Base-by-base conservation (phyloP, 2,329 filamentous ascomycete species). In the Spiromastix sp. region DNA sequence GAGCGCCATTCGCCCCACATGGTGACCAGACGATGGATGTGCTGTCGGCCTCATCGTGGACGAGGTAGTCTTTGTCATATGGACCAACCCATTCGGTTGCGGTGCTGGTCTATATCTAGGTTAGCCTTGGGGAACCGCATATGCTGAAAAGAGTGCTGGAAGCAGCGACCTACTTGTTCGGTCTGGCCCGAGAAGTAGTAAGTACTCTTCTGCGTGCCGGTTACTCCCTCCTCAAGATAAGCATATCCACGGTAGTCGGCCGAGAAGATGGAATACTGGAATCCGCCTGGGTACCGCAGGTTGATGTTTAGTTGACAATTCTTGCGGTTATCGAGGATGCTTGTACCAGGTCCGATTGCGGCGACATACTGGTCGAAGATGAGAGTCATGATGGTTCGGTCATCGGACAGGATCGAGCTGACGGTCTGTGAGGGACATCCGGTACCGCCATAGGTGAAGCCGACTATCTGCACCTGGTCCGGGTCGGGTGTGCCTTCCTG, bases 221-320 rank as follows among this genome's bases (percentile, higher is more conserved):
- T 62, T 32, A 70, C 59, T 19, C 64, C 66, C 42, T 54, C 51
- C 22, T 67, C 58, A 32, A 72, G 57, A 40, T 53, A 45, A 33
- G 64, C 63, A 44, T 70, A 71, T 34, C 69, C 69, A 47, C 68
- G 66, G 57, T 70, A 71, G 42, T 68, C 62, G 44, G 67, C 67
- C 38, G 61, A 64, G 46, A 71, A 60, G 45, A 72, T 51, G 32
- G 64, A 68, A 58, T 67, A 71, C 53, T 70, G 66, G 59, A 67
- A 71, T 34, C 68, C 68, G 36, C 57, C 56, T 10, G 68, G 68
- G 47, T 71, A 71, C 37, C 60, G 50, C 37, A 72, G 56, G 52
- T 68, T 61, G 44, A 72, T 51, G 51, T 70, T 71, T 41, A 72
- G 53, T 51, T 71, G 66, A 57, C 68, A 72, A 55, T 71, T 71